phyloP scores from a whole-genome alignment of 805 yeast genomes.

The Myxozyma melibiosi region DNA sequence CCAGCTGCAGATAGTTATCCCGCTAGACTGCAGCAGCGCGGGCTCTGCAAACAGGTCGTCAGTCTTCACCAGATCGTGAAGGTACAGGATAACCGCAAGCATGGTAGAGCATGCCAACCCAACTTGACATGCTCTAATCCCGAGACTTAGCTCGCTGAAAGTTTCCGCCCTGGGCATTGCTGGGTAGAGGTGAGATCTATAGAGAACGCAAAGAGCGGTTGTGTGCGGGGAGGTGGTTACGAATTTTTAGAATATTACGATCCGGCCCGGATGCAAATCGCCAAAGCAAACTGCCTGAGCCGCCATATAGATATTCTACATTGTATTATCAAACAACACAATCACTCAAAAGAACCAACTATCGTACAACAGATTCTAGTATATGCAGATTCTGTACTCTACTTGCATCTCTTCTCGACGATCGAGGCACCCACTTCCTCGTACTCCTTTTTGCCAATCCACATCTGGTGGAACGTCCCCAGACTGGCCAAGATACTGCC shows the following conservation, averaged over 20 bases:
- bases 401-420: constrained; percentile 46
- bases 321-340: neutral
- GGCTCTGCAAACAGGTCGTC: neutral
- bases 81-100: constrained; percentile 4
- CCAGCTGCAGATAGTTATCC: neutral
- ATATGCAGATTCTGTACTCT: constrained; percentile 6
- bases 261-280: neutral
- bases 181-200: no score
- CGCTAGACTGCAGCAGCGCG: constrained; percentile 11
- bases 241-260: no score
- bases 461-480: constrained; percentile 57
- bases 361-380: constrained; percentile 11
- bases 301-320: neutral
- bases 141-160: neutral
- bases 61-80: constrained; percentile 2
- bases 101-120: neutral
- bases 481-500: constrained; percentile 67
- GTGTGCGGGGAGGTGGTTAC: neutral
- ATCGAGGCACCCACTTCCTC: constrained; percentile 58
- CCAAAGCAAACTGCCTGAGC: neutral
- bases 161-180: no score
- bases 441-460: constrained; percentile 64
- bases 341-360: neutral
- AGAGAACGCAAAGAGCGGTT: neutral
- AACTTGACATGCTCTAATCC: constrained; percentile 10